Evolutionary conservation across 2,329 filamentous ascomycete species (phyloP), one percentile per base, ranked within the genome.

Genomic region (Cytospora piceicola): DNA sequence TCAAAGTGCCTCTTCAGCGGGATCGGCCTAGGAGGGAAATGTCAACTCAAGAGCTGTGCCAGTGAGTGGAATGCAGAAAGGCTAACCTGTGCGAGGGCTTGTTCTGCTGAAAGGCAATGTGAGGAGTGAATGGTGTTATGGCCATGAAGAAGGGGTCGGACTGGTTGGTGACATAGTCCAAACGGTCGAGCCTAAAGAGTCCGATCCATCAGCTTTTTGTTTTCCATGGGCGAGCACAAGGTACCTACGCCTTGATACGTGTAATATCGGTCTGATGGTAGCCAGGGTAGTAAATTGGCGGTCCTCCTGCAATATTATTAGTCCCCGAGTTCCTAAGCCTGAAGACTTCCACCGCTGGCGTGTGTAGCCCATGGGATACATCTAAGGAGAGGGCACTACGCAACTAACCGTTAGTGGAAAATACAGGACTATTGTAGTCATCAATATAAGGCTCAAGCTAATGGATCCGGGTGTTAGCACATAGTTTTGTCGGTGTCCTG

Each of bases 381-480:
- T 11, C 20, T 20, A 7, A 9, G 2, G 17, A 6, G 7, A 53
- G 22, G 22, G 15, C 17, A 15, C 32, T 29, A 20, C 14, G 7
- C 46, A 24, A 49, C 46, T 49, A 24, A 53, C 64, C 60, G 52
- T 74, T 74, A 39, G 66, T 59, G 2, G 72, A 74, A 36, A 72
- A 68, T 27, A 75, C 72, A 2, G 69, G 69, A 7, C 61, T 65
- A 49, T 74, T 74, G 63, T 71, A 72, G n/a, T 68, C 65, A 34
- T 73, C 67, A 7, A 69, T 74, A 58, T 74, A 75, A 4, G 73
- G 74, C 27, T 74, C 72, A 17, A 73, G 60, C 70, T 71, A 36
- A 36, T 53, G 52, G 60, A 27, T 56, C 52, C 22, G 29, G 15
- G 17, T 36, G 29, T 22, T 29, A 52, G 51, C 8, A 42, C 24